Evolutionary conservation across 2,329 filamentous ascomycete species (phyloP), one percentile per base, ranked within the genome.

Genomic region (Trichophyton benhamiae): DNA sequence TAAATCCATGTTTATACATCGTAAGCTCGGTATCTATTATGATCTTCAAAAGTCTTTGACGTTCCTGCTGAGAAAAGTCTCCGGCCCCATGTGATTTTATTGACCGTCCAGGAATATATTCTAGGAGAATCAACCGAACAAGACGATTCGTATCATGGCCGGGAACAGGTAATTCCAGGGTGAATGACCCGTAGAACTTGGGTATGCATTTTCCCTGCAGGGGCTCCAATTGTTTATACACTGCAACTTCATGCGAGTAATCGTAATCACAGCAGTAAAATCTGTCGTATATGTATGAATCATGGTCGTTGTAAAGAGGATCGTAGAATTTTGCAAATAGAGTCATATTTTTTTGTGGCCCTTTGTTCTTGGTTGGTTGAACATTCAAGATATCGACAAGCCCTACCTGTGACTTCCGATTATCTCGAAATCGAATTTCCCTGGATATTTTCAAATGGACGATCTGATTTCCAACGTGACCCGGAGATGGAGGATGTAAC

Each of bases 231-330:
- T 13, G 11, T 44, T 6, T n/a, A 44, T 44, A 44, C 41, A 5
- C n/a, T n/a, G 41, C 41, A 44, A 17, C 41, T 44, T 44, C 41
- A 7, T 44, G 15, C 41, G 41, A 44, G n/a, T 44, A 20, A 15
- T 17, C n/a, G 41, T n/a, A 44, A 44, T 44, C 41, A n/a, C 15
- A 8, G 13, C n/a, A n/a, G 33, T 20, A 20, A 58, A 58, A 44
- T 11, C 3, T 11, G 36, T 36, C 7, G 44, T 25, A 42, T 38
- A 25, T 13, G 11, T 42, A 11, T n/a, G 20, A 8, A 22, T 42
- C 57, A 41, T 41, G 57, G 33, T 58, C 57, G n/a, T 25, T 22
- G 25, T 58, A 42, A 58, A 58, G 57, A 25, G 57, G 57, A 22
- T 58, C 57, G 15, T 58, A 58, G 7, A 58, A 42, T 42, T 58